Conservation (phyloP, 2,329 filamentous ascomycete species). For the Harringtonia lauricola region DNA sequence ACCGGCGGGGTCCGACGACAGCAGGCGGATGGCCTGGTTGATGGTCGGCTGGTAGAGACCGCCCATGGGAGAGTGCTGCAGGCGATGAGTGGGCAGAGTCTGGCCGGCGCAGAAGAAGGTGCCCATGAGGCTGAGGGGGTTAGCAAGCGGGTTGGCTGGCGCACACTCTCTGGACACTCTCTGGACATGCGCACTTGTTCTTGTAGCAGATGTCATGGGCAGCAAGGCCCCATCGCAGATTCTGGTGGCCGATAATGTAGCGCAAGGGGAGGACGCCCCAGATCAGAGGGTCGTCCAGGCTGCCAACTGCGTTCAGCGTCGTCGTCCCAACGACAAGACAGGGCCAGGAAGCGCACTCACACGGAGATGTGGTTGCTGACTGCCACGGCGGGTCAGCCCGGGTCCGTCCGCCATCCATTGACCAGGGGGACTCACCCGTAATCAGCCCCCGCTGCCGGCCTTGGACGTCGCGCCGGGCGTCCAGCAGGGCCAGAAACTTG, state of each 20-base stretch:
- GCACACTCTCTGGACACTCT: not conserved
- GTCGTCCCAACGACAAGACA: too few relatives aligned
- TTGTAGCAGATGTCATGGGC: conserved; percentile 95
- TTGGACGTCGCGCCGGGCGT: conserved; percentile 56
- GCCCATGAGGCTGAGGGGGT: conserved; percentile 43
- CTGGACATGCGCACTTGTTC: conserved; percentile 49
- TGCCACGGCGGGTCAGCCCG: conserved; percentile 23
- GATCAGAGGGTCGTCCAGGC: conserved; percentile 85
- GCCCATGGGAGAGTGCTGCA: conserved; percentile 65
- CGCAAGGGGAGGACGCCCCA: conserved; percentile 79
- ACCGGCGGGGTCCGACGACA: conserved; percentile 40
- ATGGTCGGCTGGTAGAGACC: conserved; percentile 87
- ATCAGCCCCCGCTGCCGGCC: conserved; percentile 66
- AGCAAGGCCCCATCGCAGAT: conserved; percentile 79
- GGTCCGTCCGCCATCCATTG: too few relatives aligned
- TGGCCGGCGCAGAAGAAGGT: conserved; percentile 85
- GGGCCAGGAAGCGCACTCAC: conserved; percentile 44
- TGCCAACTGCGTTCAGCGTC: too few relatives aligned
- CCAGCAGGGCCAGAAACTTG: conserved; percentile 62
- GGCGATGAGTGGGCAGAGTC: conserved; percentile 78
- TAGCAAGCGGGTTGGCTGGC: not conserved
- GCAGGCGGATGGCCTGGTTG: conserved; percentile 70
- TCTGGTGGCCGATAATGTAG: conserved; percentile 60
- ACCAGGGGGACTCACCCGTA: conserved; percentile 60
- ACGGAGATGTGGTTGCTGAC: conserved; percentile 84